Percentiles rank a stretch among this genome's conserved stretches.
Evolutionary conservation across 192 early-diverging fungal species (phyloP).

Genomic region (Umbelopsis vinacea): DNA sequence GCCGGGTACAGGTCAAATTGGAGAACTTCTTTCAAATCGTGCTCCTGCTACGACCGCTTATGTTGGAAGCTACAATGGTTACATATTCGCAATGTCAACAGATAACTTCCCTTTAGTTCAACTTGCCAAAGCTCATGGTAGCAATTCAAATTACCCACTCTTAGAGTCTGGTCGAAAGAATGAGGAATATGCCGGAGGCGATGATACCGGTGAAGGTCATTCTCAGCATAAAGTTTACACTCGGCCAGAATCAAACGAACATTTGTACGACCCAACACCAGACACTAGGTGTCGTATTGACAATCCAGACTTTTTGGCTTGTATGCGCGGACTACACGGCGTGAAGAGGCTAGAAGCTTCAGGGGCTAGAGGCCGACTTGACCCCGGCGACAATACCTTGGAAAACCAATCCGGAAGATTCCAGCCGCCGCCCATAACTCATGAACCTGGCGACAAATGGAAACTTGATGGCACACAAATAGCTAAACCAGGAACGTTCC

Average conservation of each 20-base stretch:
- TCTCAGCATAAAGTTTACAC: neutral
- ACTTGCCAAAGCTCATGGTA: conserved; percentile 37
- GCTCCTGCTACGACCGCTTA: conserved; percentile 53
- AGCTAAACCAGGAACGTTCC: conserved; percentile 25
- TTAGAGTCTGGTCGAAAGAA: conserved; percentile 42
- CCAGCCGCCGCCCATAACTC: neutral
- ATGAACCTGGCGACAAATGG: neutral
- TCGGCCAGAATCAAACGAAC: neutral
- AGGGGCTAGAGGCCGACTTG: neutral
- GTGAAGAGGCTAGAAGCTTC: neutral
- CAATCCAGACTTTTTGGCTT: neutral
- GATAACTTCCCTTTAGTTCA: conserved; percentile 69
- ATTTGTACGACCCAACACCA: conserved; percentile 4
- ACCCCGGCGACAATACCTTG: neutral
- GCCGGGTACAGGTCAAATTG: conserved; percentile 31
- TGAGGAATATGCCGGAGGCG: neutral
- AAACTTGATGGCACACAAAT: neutral
- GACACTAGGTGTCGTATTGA: neutral
- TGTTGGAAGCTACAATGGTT: conserved; percentile 66
- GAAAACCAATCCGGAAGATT: neutral
- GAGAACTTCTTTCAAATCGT: conserved; percentile 29
- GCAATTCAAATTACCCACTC: conserved; percentile 41
- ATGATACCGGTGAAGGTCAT: conserved; percentile 7
- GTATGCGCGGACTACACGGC: conserved; percentile 8
- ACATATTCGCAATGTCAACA: conserved; percentile 68